phyloP scores from a whole-genome alignment of 1,284 basidiomycete genomes.

The Ustilago loliicola region DNA sequence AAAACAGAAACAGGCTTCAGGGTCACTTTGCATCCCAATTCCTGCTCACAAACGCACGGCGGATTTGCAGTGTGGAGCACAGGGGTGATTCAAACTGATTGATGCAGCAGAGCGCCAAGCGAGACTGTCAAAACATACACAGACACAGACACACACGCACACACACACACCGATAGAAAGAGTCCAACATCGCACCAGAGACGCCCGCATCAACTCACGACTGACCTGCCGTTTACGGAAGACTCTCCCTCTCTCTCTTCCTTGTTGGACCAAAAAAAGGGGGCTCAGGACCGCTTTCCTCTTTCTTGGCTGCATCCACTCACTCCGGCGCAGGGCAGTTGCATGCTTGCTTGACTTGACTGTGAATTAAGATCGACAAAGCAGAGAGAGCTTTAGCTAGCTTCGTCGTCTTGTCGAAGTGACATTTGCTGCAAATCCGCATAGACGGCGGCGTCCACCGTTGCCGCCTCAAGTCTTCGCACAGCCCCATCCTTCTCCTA shows the following conservation, averaged over 20 bases:
- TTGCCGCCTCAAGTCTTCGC: too few species aligned
- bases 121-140: constrained; percentile 1
- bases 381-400: constrained; percentile 8
- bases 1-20: neutral
- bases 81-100: neutral
- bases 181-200: neutral
- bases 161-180: neutral
- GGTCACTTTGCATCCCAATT: constrained; percentile 8
- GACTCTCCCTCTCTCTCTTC: neutral
- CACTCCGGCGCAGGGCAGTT: neutral
- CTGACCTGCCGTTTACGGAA: constrained; percentile 4
- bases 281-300: constrained; percentile 8
- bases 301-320: constrained; percentile 9
- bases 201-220: neutral
- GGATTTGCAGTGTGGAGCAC: neutral
- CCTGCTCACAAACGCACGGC: neutral
- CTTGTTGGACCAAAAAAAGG: neutral
- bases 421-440: too few species aligned
- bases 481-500: too few species aligned
- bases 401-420: neutral
- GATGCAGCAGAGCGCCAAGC: constrained; percentile 4
- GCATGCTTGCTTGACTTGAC: neutral
- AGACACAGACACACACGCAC: neutral
- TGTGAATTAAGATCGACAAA: neutral
- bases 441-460: too few species aligned